Evolutionary conservation across 2,329 filamentous ascomycete species (phyloP).

Genomic region (Ilyonectria destructans): DNA sequence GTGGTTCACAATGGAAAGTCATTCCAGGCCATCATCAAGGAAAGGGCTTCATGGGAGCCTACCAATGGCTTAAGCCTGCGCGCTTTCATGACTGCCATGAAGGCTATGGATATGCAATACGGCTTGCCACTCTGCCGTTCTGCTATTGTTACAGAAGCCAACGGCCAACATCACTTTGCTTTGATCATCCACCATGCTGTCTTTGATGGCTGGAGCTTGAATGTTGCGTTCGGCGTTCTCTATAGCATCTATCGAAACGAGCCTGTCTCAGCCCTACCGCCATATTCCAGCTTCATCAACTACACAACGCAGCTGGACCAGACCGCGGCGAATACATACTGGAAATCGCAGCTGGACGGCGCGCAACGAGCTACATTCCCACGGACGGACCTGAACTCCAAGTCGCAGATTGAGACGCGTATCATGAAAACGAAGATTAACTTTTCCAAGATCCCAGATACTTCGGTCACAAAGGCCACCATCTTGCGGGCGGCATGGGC

Average conservation of each 20-base stretch:
- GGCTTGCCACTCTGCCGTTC: conserved; percentile 7
- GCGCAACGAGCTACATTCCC: conserved; percentile 16
- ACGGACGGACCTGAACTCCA: background rate
- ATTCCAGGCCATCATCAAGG: background rate
- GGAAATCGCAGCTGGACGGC: conserved; percentile 4
- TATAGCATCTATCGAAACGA: background rate
- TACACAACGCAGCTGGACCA: conserved; percentile 8
- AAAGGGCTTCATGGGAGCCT: background rate
- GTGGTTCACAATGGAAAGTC: background rate
- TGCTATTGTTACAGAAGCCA: background rate
- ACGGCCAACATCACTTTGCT: conserved; percentile 1
- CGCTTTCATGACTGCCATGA: background rate
- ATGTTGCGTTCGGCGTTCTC: background rate
- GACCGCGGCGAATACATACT: background rate
- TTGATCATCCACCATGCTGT: conserved; percentile 13
- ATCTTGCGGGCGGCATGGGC: conserved; percentile 62
- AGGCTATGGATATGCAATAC: conserved; percentile 5
- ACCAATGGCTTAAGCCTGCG: background rate
- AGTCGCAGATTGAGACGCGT: conserved; percentile 47
- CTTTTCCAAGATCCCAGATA: conserved; percentile 48
- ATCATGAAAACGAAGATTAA: conserved; percentile 65
- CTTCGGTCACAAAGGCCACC: conserved; percentile 25
- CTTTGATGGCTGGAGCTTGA: conserved; percentile 23
- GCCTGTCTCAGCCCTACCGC: background rate
- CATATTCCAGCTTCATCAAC: conserved; percentile 19